Base-by-base conservation (phyloP, 805 yeast species). In the Candida peoriensis region DNA sequence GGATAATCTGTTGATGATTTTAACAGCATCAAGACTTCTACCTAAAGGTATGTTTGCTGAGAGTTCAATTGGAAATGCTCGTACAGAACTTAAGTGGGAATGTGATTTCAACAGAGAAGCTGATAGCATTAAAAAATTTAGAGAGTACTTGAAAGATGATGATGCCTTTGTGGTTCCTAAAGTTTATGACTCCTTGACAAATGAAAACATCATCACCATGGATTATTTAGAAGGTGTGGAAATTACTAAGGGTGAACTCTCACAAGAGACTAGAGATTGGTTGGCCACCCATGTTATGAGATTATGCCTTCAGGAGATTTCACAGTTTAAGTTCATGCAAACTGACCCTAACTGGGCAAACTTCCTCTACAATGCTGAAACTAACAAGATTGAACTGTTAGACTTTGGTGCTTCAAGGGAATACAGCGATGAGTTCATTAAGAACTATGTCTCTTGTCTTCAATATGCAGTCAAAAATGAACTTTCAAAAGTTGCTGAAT, bases 321-420 rank as follows among this genome's bases (percentile, higher is more conserved):
- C 88, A 11, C 65, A 74, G 47, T 89, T 82, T 64, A 74, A 73
- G 51, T 90, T 81, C 63, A 93, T 93, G 98, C 98, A 93, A 63
- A 90, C 97, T 1, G 98, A 93, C 63, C 98, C 98, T 33, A 93
- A 93, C 59, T 93, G 98, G 98, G 97, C 98, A 29, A 93, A 93
- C 58, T 93, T 93, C 63, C 62, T 93, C 40, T 88, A 84, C 64
- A 88, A 93, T 53, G 67, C 67, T 22, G 47, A 64, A n/a, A 77
- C 88, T 2, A 61, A 73, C 18, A 78, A 81, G 57, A 76, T 93
- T 38, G 97, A 90, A 58, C 66, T 93, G 37, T 65, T 93, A 34
- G 98, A 93, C 62, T 93, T 93, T 61, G 98, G 98, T 31, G 97
- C 98, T 2, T 81, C 96, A 6, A 72, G 97, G 44, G 83, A 76